Evolutionary conservation across 1,284 basidiomycete species (phyloP).

Genomic region (Ganoderma boninense): DNA sequence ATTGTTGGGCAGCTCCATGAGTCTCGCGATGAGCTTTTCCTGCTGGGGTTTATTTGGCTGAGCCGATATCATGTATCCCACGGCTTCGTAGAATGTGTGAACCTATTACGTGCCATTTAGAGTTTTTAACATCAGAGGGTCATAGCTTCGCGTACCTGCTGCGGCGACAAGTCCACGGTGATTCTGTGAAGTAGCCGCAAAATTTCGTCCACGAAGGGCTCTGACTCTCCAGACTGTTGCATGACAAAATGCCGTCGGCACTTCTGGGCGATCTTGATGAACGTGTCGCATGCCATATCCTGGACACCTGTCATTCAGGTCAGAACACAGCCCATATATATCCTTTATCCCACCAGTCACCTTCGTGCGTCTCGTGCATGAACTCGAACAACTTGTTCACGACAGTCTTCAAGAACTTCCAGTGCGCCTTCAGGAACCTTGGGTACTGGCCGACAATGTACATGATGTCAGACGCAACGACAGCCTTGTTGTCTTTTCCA

Average conservation of each 20-base stretch:
- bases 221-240: constrained; percentile 97
- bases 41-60: constrained; percentile 98
- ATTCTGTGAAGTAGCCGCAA: constrained; percentile 92
- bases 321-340: constrained; percentile 19
- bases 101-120: constrained; percentile 58
- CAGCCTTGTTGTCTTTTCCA: constrained; percentile 99
- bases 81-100: constrained; percentile 97
- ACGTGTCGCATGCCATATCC: constrained; percentile 99
- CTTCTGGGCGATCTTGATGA: constrained; percentile 99
- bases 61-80: constrained; percentile 99
- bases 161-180: constrained; percentile 94
- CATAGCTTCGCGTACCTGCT: constrained; percentile 68
- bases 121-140: constrained; percentile 6
- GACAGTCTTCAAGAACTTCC: constrained; percentile 99
- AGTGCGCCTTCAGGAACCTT: constrained; percentile 99
- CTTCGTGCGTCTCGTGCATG: constrained; percentile 99
- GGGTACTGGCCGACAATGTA: constrained; percentile 99
- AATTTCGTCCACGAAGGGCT: constrained; percentile 99
- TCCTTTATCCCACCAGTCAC: constrained; percentile 46
- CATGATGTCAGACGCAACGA: constrained; percentile 99
- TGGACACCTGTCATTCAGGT: constrained; percentile 78
- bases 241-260: constrained; percentile 98
- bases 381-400: constrained; percentile 99
- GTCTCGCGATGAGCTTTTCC: constrained; percentile 92
- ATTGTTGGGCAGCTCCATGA: constrained; percentile 98